These are phyloP conservation scores for Leishmania lainsoni DNA, from an alignment of 208 protist genomes.

Conservation along the genomic window DNA sequence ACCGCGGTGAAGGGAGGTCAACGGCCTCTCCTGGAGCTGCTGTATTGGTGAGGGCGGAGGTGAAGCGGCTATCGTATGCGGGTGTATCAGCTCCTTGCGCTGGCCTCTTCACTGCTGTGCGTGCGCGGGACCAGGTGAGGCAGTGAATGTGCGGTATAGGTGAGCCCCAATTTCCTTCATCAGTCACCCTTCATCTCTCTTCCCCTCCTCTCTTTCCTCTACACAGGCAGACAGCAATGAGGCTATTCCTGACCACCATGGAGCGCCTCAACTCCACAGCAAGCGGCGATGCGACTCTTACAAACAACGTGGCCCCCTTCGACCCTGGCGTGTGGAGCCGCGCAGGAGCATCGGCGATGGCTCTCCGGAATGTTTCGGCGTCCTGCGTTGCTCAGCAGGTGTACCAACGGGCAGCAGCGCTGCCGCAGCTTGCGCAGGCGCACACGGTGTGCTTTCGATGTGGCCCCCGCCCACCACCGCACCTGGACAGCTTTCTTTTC, in stretches of 20 bases:
- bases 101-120: background rate
- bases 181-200: background rate
- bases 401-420: slow-evolving; percentile 8
- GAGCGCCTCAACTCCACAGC: background rate
- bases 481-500: slow-evolving; percentile 17
- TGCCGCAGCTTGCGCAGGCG: background rate
- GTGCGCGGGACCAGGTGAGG: background rate
- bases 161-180: background rate
- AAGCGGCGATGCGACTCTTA: background rate
- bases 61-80: background rate
- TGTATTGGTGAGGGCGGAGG: background rate
- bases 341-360: slow-evolving; percentile 11
- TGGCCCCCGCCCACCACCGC: slow-evolving; percentile 16
- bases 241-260: slow-evolving; percentile 12
- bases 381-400: slow-evolving; percentile 23
- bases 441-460: slow-evolving; percentile 24
- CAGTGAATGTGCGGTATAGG: background rate
- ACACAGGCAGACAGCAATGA: slow-evolving; percentile 4
- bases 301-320: slow-evolving; percentile 13
- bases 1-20: background rate
- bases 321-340: slow-evolving; percentile 25
- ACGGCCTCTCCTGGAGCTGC: background rate
- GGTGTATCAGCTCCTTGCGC: background rate
- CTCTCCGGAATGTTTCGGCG: background rate
- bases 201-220: background rate